Base-by-base conservation (phyloP, 148 eudicot species). In the Fagopyrum homotropicum region DNA sequence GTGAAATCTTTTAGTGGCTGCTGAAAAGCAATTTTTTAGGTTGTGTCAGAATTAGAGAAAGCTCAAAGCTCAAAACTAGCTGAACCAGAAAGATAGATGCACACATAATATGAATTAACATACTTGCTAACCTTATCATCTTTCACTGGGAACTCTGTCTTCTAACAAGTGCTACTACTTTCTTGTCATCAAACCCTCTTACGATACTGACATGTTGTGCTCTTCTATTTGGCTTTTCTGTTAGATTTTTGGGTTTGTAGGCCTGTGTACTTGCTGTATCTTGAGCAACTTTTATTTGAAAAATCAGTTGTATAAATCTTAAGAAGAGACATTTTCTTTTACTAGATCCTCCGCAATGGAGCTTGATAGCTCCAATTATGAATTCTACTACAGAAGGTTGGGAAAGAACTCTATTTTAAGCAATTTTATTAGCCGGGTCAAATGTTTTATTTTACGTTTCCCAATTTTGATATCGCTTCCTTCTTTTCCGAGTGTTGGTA, bases 161-260 rank as follows among this genome's bases (percentile, higher is more conserved):
- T 56, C 60, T 56, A 35, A 56, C 26, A 57, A 19, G 26, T 17
- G 63, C 63, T 57, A 57, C 63, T 57, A 57, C 63, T 57, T 57
- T 57, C 7, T 19, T 57, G 63, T 17, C 19, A 57, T 17, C 63
- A 57, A 15, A 57, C 19, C 10, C 30, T 57, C 22, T 29, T 57
- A 57, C 8, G 29, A 19, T 57, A 57, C 63, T 57, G 19, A 19
- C 63, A 57, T 17, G 10, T 19, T 57, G 29, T 57, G 63, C 63
- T 0, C 9, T 57, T 57, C 63, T 57, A 29, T 17, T 6, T 7
- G 30, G 63, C 22, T 57, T 57, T 57, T 8, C 63, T 57, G 29
- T 19, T 57, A 19, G 63, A 22, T 57, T 57, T 29, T 57, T 57
- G 6, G 63, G 63, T 29, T 57, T 57, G 19, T 8, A 6, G n/a